Evolutionary conservation across 345 rosid genomes (phyloP).

Genomic region (Trapa incisa): DNA sequence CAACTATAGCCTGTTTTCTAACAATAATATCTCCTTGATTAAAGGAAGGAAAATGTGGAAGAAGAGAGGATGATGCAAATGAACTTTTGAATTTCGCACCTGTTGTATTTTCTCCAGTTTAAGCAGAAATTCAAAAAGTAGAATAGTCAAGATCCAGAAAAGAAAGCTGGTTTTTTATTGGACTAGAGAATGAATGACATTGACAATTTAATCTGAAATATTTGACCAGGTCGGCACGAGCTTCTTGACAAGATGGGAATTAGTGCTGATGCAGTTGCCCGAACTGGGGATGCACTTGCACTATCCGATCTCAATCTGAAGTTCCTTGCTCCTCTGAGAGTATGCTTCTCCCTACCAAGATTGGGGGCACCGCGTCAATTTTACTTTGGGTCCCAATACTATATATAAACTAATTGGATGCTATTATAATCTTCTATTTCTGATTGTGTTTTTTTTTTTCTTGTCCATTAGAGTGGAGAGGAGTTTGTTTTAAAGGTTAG

Average conservation of each 20-base stretch:
- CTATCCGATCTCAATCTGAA: constrained; percentile 65
- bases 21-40: not conserved
- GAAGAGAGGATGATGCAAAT: not conserved
- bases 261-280: constrained; percentile 59
- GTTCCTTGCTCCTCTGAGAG: constrained; percentile 65
- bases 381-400: too few species aligned
- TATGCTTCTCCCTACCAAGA: constrained; percentile 14
- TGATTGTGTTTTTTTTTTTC: constrained; percentile 1
- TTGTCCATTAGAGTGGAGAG: constrained; percentile 51
- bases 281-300: constrained; percentile 55
- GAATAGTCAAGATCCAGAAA: not conserved
- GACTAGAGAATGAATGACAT: not conserved
- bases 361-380: not conserved
- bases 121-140: not conserved
- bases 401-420: not conserved
- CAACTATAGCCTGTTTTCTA: not conserved
- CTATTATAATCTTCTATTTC: not conserved
- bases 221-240: constrained; percentile 60
- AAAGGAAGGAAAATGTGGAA: not conserved
- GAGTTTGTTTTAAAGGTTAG: constrained; percentile 55
- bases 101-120: too few species aligned
- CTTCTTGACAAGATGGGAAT: constrained; percentile 57
- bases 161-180: not conserved
- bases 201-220: not conserved
- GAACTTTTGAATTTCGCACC: not conserved